Conservation (phyloP, 805 yeast species). For the Pichia rugopelliculosa region DNA sequence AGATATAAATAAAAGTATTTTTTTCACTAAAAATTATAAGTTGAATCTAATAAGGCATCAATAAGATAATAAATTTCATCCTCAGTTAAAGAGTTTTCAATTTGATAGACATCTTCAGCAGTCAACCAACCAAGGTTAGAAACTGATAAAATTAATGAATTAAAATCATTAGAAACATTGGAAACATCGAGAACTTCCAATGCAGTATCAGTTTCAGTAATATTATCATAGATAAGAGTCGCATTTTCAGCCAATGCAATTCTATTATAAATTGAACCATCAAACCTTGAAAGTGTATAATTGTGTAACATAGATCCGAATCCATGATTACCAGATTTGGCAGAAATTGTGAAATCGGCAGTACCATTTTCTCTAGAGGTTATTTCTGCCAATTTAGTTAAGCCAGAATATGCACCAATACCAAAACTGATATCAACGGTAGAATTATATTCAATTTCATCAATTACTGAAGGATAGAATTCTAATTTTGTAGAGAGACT, state of each 20-base stretch:
- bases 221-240: conserved; percentile 24
- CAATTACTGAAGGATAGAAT: conserved; percentile 23
- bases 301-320: conserved; percentile 32
- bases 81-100: neutral
- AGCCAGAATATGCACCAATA: conserved; percentile 5
- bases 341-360: conserved; percentile 34
- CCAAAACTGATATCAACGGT: conserved; percentile 20
- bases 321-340: conserved; percentile 42
- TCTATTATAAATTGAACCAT: conserved; percentile 22
- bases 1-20: neutral
- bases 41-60: neutral
- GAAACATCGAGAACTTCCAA: neutral
- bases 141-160: neutral
- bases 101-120: neutral
- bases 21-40: neutral
- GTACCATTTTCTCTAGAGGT: conserved; percentile 37
- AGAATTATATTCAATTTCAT: conserved; percentile 24
- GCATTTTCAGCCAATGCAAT: conserved; percentile 28
- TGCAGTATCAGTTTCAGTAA: conserved; percentile 9
- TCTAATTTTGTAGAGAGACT: conserved; percentile 26
- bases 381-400: conserved; percentile 18
- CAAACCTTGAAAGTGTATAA: conserved; percentile 22
- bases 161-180: neutral
- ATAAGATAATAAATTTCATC: neutral
- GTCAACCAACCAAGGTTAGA: conserved; percentile 1